Evolutionary conservation across 1,139 yeast species (phyloP).

Genomic region (Blastobotrys proliferans): DNA sequence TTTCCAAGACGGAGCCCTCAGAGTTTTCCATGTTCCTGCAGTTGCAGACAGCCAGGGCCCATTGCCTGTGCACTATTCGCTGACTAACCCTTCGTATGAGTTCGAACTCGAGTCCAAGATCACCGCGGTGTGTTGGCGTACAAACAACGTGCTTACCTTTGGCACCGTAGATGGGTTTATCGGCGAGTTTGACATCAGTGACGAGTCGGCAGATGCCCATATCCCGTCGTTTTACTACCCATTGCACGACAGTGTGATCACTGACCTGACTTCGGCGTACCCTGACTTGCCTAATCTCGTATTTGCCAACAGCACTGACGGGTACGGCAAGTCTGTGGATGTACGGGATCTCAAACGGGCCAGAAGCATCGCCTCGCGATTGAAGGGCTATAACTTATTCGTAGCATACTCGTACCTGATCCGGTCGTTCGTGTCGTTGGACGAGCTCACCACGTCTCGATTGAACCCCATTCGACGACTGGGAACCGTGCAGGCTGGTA

Average conservation of each 20-base stretch:
- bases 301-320: conserved; percentile 48
- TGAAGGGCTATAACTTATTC: conserved; percentile 33
- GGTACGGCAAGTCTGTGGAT: conserved; percentile 41
- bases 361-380: conserved; percentile 35
- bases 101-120: conserved; percentile 35
- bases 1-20: conserved; percentile 61
- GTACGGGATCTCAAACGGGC: conserved; percentile 41
- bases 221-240: conserved; percentile 49
- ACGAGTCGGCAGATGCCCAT: conserved; percentile 15
- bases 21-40: conserved; percentile 42
- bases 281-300: conserved; percentile 42
- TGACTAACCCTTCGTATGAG: conserved; percentile 35
- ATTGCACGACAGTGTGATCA: conserved; percentile 49
- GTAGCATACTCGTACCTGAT: conserved; percentile 39
- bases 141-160: conserved; percentile 47
- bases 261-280: conserved; percentile 42
- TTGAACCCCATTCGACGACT: conserved; percentile 36
- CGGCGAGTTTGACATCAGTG: conserved; percentile 53
- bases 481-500: conserved; percentile 33
- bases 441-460: conserved; percentile 40
- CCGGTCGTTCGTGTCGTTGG: conserved; percentile 40
- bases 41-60: too few species aligned
- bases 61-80: conserved; percentile 25
- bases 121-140: conserved; percentile 54
- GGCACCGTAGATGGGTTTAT: conserved; percentile 67